These are phyloP conservation scores for Parascedosporium putredinis DNA, from an alignment of 2,329 filamentous ascomycete species.

Conservation along the genomic window DNA sequence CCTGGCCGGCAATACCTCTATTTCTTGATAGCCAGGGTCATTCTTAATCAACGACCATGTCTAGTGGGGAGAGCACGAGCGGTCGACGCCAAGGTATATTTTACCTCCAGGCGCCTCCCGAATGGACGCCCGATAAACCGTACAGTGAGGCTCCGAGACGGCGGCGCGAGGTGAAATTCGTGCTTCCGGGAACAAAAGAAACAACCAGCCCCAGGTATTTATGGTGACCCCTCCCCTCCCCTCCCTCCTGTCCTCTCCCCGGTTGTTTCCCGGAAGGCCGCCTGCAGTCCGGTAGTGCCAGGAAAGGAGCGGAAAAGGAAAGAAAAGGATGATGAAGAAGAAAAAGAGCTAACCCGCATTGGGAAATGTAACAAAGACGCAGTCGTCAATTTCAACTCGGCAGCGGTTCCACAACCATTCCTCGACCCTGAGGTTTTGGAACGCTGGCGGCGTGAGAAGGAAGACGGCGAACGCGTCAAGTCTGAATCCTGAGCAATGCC, in stretches of 20 bases:
- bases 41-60: not conserved
- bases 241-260: no score
- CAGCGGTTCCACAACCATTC: conserved; percentile 23
- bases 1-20: no score
- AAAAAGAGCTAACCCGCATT: no score
- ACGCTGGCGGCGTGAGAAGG: conserved; percentile 11
- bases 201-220: not conserved
- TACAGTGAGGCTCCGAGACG: not conserved
- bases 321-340: no score
- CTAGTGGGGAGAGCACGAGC: not conserved
- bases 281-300: no score
- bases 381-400: conserved; percentile 16
- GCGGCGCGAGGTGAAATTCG: conserved; percentile 8
- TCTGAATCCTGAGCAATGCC: not conserved
- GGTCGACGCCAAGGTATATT: not conserved
- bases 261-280: no score
- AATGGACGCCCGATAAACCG: not conserved
- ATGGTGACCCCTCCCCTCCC: not conserved
- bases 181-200: conserved; percentile 8
- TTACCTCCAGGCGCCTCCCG: not conserved
- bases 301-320: no score
- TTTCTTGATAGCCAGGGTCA: no score
- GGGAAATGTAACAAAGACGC: not conserved
- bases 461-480: conserved; percentile 1
- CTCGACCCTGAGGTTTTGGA: conserved; percentile 20